Conservation (phyloP, 345 rosid genomes). For the Heritiera fomes region DNA sequence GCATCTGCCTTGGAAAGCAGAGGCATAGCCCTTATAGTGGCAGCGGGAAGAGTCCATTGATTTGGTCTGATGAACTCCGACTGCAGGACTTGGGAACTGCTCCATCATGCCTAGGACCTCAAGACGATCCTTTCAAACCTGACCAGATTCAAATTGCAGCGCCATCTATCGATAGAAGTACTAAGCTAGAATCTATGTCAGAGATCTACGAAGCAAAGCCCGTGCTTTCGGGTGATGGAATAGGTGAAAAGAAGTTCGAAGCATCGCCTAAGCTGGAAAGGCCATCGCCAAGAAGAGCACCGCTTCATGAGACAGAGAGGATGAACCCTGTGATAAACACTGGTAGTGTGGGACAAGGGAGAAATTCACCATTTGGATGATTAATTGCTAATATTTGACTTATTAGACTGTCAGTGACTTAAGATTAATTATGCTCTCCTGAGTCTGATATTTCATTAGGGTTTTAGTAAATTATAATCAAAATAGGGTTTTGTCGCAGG, state of each 20-base stretch:
- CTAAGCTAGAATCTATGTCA: slow-evolving; percentile 62
- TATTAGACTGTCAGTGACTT: slow-evolving; percentile 22
- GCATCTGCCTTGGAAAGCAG: slow-evolving; percentile 56
- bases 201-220: slow-evolving; percentile 78
- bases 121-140: slow-evolving; percentile 41
- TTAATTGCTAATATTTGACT: background rate
- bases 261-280: slow-evolving; percentile 52
- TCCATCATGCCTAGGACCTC: slow-evolving; percentile 39
- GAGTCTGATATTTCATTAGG: slow-evolving; percentile 23
- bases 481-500: slow-evolving; percentile 22
- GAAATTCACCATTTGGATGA: slow-evolving; percentile 66
- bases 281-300: slow-evolving; percentile 69
- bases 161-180: slow-evolving; percentile 45
- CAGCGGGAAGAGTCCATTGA: slow-evolving; percentile 67
- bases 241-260: slow-evolving; percentile 49
- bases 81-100: slow-evolving; percentile 50
- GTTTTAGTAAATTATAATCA: slow-evolving; percentile 30
- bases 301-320: slow-evolving; percentile 42
- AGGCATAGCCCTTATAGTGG: slow-evolving; percentile 57
- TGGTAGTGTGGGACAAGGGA: slow-evolving; percentile 52
- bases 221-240: slow-evolving; percentile 52
- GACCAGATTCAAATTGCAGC: slow-evolving; percentile 54
- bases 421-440: slow-evolving; percentile 12
- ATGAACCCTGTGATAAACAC: slow-evolving; percentile 54
- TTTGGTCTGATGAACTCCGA: slow-evolving; percentile 82